Evolutionary conservation across 257 asterid genomes (phyloP), one percentile per base, ranked within the genome.

Genomic region (Solanum peruvianum): DNA sequence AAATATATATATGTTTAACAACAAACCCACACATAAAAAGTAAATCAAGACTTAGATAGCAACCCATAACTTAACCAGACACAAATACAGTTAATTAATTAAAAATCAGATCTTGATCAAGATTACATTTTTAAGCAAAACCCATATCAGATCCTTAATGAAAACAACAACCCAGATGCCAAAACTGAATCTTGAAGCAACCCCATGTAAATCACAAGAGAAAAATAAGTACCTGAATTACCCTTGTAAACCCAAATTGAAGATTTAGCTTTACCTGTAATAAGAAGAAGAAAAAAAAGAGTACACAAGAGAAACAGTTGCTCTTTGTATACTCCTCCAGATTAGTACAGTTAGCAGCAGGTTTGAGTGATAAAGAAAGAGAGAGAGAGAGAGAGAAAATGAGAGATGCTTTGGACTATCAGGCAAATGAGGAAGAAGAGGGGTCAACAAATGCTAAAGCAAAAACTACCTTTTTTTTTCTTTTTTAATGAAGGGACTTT

Each of bases 71-170:
- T 23, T 23, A 41, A 44, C 15, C 62, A 76, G 33, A 77, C 47
- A 71, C 84, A 49, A 47, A 70, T 82, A 75, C 81, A 86, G 86
- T 41, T 27, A 80, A 87, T 85, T 35, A 67, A 62, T 5, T 25
- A 37, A 64, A 69, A 87, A 80, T 9, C 88, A 90, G 87, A 90
- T 70, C 88, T 81, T 87, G 88, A 88, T 25, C 70, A 73, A 64
- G 87, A 85, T 42, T 31, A 49, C 42, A 70, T 52, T 23, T 37
- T 23, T 80, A 11, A 84, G 42, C 13, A 42, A 81, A 56, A 56
- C 37, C 60, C 72, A 72, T 62, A 35, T 60, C 88, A 81, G 87
- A 90, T 90, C 91, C 75, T 33, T 45, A 80, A 69, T 72, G 18
- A 87, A 45, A 56, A 44, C 7, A 86, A 25, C 9, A 44, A 31